These are phyloP conservation scores for Diversispora epigaea DNA, from an alignment of 192 early-diverging fungal species.

Conservation along the genomic window DNA sequence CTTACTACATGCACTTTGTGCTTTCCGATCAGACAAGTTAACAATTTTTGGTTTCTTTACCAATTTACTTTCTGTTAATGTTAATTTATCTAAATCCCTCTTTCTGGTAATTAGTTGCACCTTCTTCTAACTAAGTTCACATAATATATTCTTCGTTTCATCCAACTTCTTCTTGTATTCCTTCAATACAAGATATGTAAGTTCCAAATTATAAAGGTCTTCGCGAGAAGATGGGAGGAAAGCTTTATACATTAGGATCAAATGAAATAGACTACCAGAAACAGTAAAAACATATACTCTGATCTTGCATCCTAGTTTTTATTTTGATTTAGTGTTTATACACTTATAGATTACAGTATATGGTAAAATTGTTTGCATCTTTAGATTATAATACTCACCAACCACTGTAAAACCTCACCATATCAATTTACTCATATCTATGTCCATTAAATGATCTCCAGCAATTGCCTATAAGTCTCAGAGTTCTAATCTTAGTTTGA, in stretches of 20 bases:
- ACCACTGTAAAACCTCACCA: constrained; percentile 32
- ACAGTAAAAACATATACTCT: constrained; percentile 29
- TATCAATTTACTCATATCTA: constrained; percentile 24
- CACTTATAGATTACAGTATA: constrained; percentile 19
- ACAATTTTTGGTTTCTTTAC: constrained; percentile 25
- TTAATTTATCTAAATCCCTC: constrained; percentile 11
- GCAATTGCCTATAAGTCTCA: constrained; percentile 28
- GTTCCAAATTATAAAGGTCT: constrained; percentile 24
- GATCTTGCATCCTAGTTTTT: constrained; percentile 28
- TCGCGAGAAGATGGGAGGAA: constrained; percentile 24
- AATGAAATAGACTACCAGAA: constrained; percentile 33
- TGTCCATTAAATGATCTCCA: constrained; percentile 22
- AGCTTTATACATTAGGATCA: constrained; percentile 33
- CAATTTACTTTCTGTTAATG: constrained; percentile 12
- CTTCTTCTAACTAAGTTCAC: constrained; percentile 16
- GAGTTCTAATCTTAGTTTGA: constrained; percentile 34
- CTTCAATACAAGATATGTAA: constrained; percentile 21
- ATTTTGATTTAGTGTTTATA: constrained; percentile 23
- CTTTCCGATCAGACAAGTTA: constrained; percentile 8
- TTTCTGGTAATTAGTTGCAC: constrained; percentile 27
- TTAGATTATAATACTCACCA: constrained; percentile 33
- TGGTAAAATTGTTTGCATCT: constrained; percentile 17
- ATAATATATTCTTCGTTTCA: constrained; percentile 19
- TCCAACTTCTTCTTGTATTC: constrained; percentile 29
- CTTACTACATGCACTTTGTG: no score